Evolutionary conservation across 257 asterid species (phyloP).

Genomic region (Oldenlandia corymbosa): DNA sequence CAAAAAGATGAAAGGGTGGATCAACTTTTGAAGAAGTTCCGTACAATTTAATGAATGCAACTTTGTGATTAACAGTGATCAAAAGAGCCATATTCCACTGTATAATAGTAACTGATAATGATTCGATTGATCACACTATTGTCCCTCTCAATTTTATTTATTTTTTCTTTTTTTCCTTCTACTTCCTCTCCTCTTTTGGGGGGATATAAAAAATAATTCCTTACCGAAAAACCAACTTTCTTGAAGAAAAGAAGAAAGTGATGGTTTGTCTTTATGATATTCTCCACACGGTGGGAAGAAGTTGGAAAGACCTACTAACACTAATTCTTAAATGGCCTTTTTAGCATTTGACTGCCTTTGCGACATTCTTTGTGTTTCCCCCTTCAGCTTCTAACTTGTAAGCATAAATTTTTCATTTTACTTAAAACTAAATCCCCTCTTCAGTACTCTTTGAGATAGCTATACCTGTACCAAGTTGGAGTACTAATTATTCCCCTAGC

Average conservation of each 20-base stretch:
- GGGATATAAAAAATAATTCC: too few species aligned
- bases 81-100: not conserved
- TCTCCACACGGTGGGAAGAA: conserved; percentile 21
- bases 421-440: too few species aligned
- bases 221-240: not conserved
- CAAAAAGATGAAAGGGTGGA: too few species aligned
- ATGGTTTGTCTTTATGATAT: conserved; percentile 17
- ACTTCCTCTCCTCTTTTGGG: not conserved
- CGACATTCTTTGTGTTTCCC: conserved; percentile 31
- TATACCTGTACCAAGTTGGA: not conserved
- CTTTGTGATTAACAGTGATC: not conserved
- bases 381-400: too few species aligned
- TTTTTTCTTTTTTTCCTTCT: too few species aligned
- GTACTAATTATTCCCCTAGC: not conserved
- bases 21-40: not conserved
- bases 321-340: conserved; percentile 14
- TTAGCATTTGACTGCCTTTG: conserved; percentile 45
- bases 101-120: not conserved
- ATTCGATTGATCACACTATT: not conserved
- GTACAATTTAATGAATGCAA: not conserved
- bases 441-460: too few species aligned
- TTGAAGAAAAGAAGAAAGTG: not conserved
- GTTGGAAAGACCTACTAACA: conserved; percentile 22
- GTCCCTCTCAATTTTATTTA: not conserved
- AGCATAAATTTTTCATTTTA: too few species aligned